phyloP scores from a whole-genome alignment of 164 flowering plant genomes.

The Euptelea pleiosperma region DNA sequence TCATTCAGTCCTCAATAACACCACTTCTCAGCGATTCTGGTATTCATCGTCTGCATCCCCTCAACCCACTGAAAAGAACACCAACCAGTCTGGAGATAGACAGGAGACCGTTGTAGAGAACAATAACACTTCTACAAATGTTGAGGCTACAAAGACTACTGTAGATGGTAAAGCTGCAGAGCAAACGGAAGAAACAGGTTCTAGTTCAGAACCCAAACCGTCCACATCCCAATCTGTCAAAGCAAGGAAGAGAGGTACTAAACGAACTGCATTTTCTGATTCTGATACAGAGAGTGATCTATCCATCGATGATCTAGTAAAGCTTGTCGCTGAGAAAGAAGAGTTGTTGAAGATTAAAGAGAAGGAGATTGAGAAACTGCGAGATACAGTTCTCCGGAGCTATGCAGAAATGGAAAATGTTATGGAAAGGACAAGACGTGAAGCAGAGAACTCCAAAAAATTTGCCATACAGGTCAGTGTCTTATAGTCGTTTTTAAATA shows the following conservation, averaged over 20 bases:
- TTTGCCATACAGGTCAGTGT: conserved; percentile 79
- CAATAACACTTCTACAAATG: conserved; percentile 5
- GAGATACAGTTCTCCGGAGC: conserved; percentile 71
- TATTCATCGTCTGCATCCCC: conserved; percentile 70
- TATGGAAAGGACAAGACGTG: conserved; percentile 73
- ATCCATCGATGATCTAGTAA: conserved; percentile 64
- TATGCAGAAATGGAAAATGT: conserved; percentile 90
- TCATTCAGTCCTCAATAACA: conserved; percentile 19
- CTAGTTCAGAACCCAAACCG: conserved; percentile 24
- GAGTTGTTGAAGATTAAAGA: conserved; percentile 51
- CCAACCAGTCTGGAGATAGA: conserved; percentile 27
- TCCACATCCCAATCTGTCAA: conserved; percentile 22
- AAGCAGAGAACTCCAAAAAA: conserved; percentile 79
- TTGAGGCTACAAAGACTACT: no score
- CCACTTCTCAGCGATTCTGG: conserved; percentile 39
- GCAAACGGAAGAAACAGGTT: conserved; percentile 41
- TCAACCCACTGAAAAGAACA: conserved; percentile 47
- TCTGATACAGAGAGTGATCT: conserved; percentile 67
- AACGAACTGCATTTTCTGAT: conserved; percentile 62
- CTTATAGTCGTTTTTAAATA: neutral
- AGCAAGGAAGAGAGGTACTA: conserved; percentile 38
- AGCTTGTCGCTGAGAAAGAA: conserved; percentile 76
- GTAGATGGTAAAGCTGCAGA: conserved; percentile 27
- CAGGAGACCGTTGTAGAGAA: conserved; percentile 11
- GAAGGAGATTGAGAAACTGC: conserved; percentile 54